Base-by-base conservation (phyloP, 208 protist genomes). In the Acanthamoeba castellanii region DNA sequence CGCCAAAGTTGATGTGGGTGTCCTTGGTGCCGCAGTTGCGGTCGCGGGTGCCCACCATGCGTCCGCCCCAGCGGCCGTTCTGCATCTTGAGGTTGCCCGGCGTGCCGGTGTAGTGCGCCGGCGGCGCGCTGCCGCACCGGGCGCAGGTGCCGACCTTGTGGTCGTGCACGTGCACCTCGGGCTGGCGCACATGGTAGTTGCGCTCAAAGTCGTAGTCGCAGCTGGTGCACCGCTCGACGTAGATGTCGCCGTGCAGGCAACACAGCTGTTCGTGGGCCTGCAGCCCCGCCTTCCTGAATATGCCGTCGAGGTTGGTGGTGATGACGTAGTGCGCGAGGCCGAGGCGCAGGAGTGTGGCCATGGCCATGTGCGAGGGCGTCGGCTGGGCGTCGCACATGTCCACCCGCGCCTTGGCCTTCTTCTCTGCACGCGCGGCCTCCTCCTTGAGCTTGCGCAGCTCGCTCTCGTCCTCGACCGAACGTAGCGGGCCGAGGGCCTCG, bases 1-100 rank as follows among this genome's bases (percentile, higher is more conserved):
- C 92, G 27, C 92, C 92, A 93, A 94, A 94, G 47, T 94, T 94
- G 82, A 94, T 94, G 92, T 94, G 92, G 32, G 92, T 94, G 47
- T 94, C 92, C 92, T 94, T 94, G 55, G 92, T 94, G 55, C 92
- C 92, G 81, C 57, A 88, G 70, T 94, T 6, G 4, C 16, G 76
- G 7, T 94, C 92, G 27, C 61, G 37, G 2, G 92, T 94, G n/a
- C 81, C 78, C n/a, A 94, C 57, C 45, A 94, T 42, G n/a, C 84
- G 50, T 3, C 85, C 85, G 68, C 78, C 90, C 70, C 81, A 68
- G 22, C 30, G 52, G 81, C 64, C 72, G 20, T 84, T 93, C 81
- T 93, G 76, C 61, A 92, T 57, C 57, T 81, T 81, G 57, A 66
- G 45, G n/a, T 92, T 92, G 50, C 70, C 90, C 22, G 37, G 47